Base-by-base conservation (phyloP, 805 yeast genomes). In the Zygotorulaspora chibaensis region DNA sequence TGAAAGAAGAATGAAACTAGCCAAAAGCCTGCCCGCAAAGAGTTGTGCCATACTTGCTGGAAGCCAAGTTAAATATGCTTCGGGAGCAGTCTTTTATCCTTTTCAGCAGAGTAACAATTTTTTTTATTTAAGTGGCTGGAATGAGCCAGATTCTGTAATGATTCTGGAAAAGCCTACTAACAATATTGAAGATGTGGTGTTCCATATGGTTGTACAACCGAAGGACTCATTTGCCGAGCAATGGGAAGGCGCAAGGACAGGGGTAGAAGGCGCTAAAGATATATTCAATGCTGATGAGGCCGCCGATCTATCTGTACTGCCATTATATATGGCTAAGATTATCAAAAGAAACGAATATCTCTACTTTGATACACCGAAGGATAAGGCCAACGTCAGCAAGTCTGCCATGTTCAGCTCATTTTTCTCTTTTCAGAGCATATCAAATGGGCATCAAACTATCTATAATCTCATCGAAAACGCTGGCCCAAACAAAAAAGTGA, bases 221-320 rank as follows among this genome's bases (percentile, higher is more conserved):
- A 84, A 84, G 61, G 85, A 90, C 60, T 76, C 80, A 5, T 73
- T 72, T 40, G 79, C 77, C 17, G 99, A 93, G 66, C 79, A 84
- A 52, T 93, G 99, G 99, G 97, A 91, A 56, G 99, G 99, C 10
- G 83, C 79, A 36, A 77, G 95, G 56, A 84, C 95, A 13, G 99
- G 99, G 1, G 74, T 82, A 3, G 79, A 82, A 39, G 96, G 95
- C 12, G 96, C 84, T 0, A 68, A 67, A 34, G 91, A 88, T 40
- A 79, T 82, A 38, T 93, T 93, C 69, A 93, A 91, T 62, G 96
- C 96, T 3, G 97, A 89, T 65, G 74, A 74, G 41, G 81, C 86
- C 6, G 75, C 75, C 33, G 77, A 78, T 36, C 73, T 77, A 33
- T 71, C 74, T 26, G 54, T 67, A 33, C 58, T 80, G 11, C 67